Conservation (phyloP, 2,329 filamentous ascomycete genomes). For the Chrysoporthe puriensis region DNA sequence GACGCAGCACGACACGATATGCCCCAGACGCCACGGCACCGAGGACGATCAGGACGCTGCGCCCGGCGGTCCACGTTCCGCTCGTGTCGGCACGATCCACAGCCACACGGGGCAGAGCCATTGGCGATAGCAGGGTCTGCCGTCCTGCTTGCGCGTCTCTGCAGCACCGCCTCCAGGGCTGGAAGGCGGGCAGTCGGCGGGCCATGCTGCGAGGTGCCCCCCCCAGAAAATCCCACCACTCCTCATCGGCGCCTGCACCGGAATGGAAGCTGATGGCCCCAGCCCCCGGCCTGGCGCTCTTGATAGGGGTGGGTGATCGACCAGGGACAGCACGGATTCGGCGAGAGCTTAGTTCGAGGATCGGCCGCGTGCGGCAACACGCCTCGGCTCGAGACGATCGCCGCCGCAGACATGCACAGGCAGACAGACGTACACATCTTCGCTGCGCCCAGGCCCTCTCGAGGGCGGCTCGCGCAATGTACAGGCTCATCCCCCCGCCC, state of each 20-base stretch:
- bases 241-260: background rate
- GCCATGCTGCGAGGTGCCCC: background rate
- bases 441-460: too few species aligned
- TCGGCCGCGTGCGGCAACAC: background rate
- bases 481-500: too few species aligned
- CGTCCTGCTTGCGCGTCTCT: slow-evolving; percentile 3
- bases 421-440: too few species aligned
- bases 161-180: background rate
- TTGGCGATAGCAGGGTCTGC: slow-evolving; percentile 1
- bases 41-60: background rate
- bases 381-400: background rate
- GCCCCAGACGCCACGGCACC: too few species aligned
- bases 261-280: background rate
- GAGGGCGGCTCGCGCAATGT: too few species aligned
- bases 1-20: too few species aligned
- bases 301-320: background rate
- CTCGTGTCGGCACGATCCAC: background rate
- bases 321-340: background rate
- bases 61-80: background rate
- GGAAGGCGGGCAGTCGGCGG: background rate
- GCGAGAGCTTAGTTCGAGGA: background rate
- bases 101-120: background rate
- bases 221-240: background rate
- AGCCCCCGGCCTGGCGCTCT: too few species aligned
- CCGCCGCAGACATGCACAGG: background rate